Conservation (phyloP, 495 filamentous ascomycete genomes). For the Diplogelasinospora grovesii region DNA sequence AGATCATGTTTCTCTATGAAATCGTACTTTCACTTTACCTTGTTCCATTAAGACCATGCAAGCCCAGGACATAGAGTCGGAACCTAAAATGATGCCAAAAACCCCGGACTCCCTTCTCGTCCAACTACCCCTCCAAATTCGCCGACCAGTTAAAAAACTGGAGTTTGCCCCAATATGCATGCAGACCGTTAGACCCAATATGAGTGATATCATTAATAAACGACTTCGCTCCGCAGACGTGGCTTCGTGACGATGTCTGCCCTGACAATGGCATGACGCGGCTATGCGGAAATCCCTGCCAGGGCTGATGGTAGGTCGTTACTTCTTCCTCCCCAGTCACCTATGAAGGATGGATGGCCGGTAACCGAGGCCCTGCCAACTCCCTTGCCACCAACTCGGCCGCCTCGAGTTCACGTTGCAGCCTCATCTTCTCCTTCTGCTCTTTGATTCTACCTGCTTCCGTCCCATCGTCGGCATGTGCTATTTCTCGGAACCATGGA, state of each 20-base stretch:
- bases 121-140: constrained; percentile 1
- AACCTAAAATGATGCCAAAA: constrained; percentile 8
- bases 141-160: background rate
- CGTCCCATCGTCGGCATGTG: constrained; percentile 81
- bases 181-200: constrained; percentile 4
- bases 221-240: constrained; percentile 10
- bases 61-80: constrained; percentile 4
- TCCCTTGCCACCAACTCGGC: constrained; percentile 7
- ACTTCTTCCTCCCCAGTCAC: constrained; percentile 1
- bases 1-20: constrained; percentile 16
- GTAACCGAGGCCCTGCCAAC: constrained; percentile 5
- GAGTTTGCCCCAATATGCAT: constrained; percentile 5
- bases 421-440: constrained; percentile 45
- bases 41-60: constrained; percentile 10
- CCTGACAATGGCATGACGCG: constrained; percentile 6
- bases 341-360: constrained; percentile 7
- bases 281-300: constrained; percentile 9
- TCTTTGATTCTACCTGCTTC: constrained; percentile 73
- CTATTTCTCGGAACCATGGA: constrained; percentile 84
- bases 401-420: no score
- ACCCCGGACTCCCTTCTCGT: constrained; percentile 5
- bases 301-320: background rate
- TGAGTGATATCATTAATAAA: constrained; percentile 14
- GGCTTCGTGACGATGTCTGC: constrained; percentile 12
- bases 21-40: constrained; percentile 8